Base-by-base conservation (phyloP, 2,329 filamentous ascomycete genomes). In the Hirsutella thompsonii region DNA sequence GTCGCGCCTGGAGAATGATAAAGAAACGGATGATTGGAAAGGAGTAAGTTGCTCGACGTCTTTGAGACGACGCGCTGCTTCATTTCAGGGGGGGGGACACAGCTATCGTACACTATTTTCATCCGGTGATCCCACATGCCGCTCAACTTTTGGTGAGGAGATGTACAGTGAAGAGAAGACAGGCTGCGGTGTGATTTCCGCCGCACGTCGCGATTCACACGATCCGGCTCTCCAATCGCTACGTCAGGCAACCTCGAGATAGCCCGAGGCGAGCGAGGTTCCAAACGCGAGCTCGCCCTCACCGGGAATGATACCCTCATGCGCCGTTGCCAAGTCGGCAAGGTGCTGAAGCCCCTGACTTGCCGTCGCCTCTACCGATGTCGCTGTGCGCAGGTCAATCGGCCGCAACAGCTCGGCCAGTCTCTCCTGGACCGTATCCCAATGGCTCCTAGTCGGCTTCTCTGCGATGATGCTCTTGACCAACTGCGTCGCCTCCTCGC, bases 341-440 rank as follows among this genome's bases (percentile, higher is more conserved):
- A 81, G 61, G 44, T 72, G 75, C 55, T 81, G 76, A 38, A 83
- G 60, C 28, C 72, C 69, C 45, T 67, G 70, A 53, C 65, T 76
- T 40, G 61, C 67, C 37, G 63, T 60, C 19, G 57, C 57, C 46
- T 62, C 62, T 18, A 57, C 58, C 14, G 57, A 59, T 18, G 56
- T 62, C 44, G 52, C 58, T 26, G 23, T 26, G 6, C 23, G 23
- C 23, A 26, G n/a, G n/a, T n/a, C n/a, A n/a, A n/a, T n/a, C 50
- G 52, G 63, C 48, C 47, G 62, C 37, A 56, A 46, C 21, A 54
- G 53, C 21, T 60, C 57, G 10, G 51, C 50, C 32, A 65, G 53
- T 59, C 59, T 60, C 50, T 70, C 66, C 43, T 66, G 54, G 16
- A 83, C 66, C 6, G 61, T 61, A 46, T 81, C 76, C 76, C 78